A percentile compares a stretch with the other conserved stretches of the same genome.
Conservation (phyloP, 345 rosid species). For the Citropsis articulata region DNA sequence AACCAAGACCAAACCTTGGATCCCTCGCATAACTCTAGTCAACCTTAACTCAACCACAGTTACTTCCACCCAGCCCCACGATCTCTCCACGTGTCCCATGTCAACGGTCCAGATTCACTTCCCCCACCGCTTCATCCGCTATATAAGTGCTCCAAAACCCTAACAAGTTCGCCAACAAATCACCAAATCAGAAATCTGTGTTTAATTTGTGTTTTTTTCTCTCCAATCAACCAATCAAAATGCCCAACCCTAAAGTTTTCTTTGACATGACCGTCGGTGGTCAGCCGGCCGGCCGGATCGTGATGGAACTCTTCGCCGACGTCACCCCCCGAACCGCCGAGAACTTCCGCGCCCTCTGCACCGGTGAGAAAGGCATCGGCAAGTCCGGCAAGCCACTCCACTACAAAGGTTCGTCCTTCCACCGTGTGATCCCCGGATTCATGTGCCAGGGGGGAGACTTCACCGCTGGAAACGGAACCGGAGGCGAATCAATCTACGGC, state of each 20-base stretch:
- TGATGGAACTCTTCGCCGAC: constrained; percentile 71
- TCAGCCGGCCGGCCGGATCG: constrained; percentile 45
- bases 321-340: constrained; percentile 57
- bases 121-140: constrained; percentile 27
- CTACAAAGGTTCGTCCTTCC: constrained; percentile 75
- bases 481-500: constrained; percentile 86
- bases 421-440: constrained; percentile 75
- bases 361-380: constrained; percentile 68
- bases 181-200: not conserved
- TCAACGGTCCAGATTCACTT: constrained; percentile 17
- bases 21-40: constrained; percentile 39
- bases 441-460: constrained; percentile 94
- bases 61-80: not conserved
- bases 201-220: not conserved
- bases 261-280: constrained; percentile 61
- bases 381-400: constrained; percentile 67
- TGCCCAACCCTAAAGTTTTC: constrained; percentile 60
- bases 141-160: constrained; percentile 33
- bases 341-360: constrained; percentile 88
- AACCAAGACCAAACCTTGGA: not conserved
- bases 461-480: constrained; percentile 77
- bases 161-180: not conserved
- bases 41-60: constrained; percentile 27
- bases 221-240: not conserved
- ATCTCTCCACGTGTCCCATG: constrained; percentile 41